A percentile compares a stretch with the other conserved stretches of the same genome.
These are phyloP conservation scores for Aspergillus heteromorphus DNA, from an alignment of 495 filamentous ascomycete species.

Conservation along the genomic window DNA sequence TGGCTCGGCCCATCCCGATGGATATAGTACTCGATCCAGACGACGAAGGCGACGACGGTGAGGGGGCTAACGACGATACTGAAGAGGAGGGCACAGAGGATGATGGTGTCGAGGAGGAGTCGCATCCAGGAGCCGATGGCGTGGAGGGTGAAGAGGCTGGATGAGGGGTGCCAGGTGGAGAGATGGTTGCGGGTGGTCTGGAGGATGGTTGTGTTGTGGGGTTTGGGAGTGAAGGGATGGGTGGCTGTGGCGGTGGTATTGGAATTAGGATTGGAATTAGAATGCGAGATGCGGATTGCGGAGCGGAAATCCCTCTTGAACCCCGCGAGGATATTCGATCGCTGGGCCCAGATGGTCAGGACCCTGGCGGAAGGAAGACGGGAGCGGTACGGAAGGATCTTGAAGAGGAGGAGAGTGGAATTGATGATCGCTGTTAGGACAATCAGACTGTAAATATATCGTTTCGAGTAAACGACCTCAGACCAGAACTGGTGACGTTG, in stretches of 20 bases:
- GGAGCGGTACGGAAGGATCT: slow-evolving; percentile 23
- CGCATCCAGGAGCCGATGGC: slow-evolving; percentile 13
- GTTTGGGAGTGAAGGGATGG: no score
- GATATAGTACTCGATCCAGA: slow-evolving; percentile 31
- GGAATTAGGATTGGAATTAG: no score
- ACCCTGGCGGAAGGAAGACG: slow-evolving; percentile 23
- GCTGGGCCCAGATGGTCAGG: slow-evolving; percentile 21
- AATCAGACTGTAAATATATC: slow-evolving; percentile 33
- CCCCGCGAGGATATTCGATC: slow-evolving; percentile 15
- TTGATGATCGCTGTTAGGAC: slow-evolving; percentile 23
- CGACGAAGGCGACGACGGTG: slow-evolving; percentile 28
- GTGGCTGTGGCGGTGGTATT: no score
- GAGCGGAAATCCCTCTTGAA: slow-evolving; percentile 17
- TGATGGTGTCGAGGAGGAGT: slow-evolving; percentile 11
- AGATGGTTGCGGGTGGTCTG: neutral
- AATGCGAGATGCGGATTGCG: neutral
- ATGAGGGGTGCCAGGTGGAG: neutral
- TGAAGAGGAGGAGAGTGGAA: slow-evolving; percentile 18
- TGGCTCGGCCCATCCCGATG: slow-evolving; percentile 27
- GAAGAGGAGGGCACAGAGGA: slow-evolving; percentile 21
- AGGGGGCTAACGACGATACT: slow-evolving; percentile 33
- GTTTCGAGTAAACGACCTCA: slow-evolving; percentile 21
- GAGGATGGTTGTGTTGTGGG: neutral
- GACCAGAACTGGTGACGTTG: slow-evolving; percentile 15
- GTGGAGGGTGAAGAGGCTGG: slow-evolving; percentile 6